Evolutionary conservation across 2,329 filamentous ascomycete genomes (phyloP).

Genomic region (Aspergillus fischeri): DNA sequence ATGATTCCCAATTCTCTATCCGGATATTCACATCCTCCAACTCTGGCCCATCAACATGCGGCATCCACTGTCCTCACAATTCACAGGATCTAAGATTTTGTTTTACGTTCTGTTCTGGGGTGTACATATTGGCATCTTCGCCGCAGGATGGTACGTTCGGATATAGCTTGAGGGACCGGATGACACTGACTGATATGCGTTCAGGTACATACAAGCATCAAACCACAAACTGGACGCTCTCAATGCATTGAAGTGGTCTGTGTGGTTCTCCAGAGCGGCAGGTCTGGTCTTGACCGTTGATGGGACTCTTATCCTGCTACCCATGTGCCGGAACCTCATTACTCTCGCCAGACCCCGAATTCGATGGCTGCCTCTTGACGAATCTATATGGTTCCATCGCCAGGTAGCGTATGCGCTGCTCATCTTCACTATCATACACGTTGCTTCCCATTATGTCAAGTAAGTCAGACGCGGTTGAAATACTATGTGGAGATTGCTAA

Average conservation of each 20-base stretch:
- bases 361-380: constrained; percentile 85
- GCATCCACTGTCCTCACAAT: constrained; percentile 48
- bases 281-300: constrained; percentile 82
- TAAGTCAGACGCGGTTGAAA: constrained; percentile 40
- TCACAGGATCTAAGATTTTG: constrained; percentile 65
- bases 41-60: constrained; percentile 44
- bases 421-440: constrained; percentile 75
- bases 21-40: constrained; percentile 1
- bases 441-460: constrained; percentile 87
- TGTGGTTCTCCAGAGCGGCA: constrained; percentile 94
- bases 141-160: constrained; percentile 70
- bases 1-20: constrained; percentile 8
- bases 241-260: constrained; percentile 79
- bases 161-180: background rate
- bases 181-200: constrained; percentile 21
- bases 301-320: constrained; percentile 80
- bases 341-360: constrained; percentile 81
- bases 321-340: constrained; percentile 90
- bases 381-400: constrained; percentile 94
- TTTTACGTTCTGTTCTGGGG: constrained; percentile 82
- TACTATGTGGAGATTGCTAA: constrained; percentile 19
- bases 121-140: constrained; percentile 74
- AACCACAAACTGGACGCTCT: constrained; percentile 69
- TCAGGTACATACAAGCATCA: constrained; percentile 71
- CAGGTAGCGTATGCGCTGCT: constrained; percentile 89